These are phyloP conservation scores for Cymbidium sinense DNA, from an alignment of 106 monocot genomes.

Conservation along the genomic window DNA sequence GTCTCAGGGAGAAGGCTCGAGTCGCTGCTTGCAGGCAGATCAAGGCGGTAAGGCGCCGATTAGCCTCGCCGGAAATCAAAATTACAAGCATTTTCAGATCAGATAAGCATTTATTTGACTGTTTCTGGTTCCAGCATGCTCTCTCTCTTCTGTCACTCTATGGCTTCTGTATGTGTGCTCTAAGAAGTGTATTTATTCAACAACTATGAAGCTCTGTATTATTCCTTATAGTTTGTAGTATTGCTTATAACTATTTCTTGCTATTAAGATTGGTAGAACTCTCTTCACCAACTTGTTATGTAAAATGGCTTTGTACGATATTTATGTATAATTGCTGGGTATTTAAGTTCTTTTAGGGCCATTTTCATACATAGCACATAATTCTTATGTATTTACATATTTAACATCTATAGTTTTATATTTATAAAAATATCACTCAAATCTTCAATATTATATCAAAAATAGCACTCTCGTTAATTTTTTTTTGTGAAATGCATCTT, in stretches of 20 bases:
- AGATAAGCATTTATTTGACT: conserved; percentile 30
- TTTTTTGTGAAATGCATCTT: too few relatives aligned
- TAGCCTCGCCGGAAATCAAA: conserved; percentile 23
- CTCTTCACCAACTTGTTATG: background rate
- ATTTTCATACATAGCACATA: too few relatives aligned
- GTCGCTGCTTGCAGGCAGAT: conserved; percentile 39
- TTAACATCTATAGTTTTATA: too few relatives aligned
- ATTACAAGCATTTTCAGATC: conserved; percentile 75
- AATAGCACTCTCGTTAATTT: too few relatives aligned
- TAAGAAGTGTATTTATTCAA: conserved; percentile 6
- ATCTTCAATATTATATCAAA: too few relatives aligned
- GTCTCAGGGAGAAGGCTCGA: conserved; percentile 37
- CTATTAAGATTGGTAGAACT: background rate
- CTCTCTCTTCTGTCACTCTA: conserved; percentile 93
- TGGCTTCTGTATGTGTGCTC: conserved; percentile 9
- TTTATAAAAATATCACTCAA: too few relatives aligned
- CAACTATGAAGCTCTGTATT: conserved; percentile 1
- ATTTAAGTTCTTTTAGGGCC: background rate
- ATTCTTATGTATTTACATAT: too few relatives aligned
- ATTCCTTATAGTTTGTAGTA: background rate
- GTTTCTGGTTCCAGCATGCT: conserved; percentile 35
- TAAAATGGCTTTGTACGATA: background rate
- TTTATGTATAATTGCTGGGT: background rate
- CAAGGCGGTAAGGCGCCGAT: conserved; percentile 36
- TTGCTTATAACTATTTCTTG: too few relatives aligned